phyloP scores from a whole-genome alignment of 2,329 filamentous ascomycete genomes.

The Aspergillus glaucus region DNA sequence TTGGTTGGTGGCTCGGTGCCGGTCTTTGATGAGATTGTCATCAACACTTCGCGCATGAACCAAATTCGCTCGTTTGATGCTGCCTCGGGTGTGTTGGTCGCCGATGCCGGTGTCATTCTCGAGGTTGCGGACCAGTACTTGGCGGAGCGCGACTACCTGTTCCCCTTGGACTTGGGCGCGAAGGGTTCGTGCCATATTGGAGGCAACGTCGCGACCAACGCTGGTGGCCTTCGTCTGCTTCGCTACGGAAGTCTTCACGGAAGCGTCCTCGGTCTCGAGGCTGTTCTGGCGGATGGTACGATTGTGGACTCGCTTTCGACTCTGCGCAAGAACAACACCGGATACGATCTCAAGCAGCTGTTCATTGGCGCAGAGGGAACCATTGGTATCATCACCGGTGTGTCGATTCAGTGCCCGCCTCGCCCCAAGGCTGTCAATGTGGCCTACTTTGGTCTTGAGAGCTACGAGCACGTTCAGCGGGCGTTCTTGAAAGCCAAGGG shows the following conservation, averaged over 20 bases:
- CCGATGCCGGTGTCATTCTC: conserved; percentile 84
- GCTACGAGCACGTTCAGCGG: conserved; percentile 78
- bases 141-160: conserved; percentile 76
- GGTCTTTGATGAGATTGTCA: conserved; percentile 95
- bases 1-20: conserved; percentile 92
- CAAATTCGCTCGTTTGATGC: conserved; percentile 86
- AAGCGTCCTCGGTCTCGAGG: conserved; percentile 85
- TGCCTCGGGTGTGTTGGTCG: conserved; percentile 82
- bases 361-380: conserved; percentile 96
- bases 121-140: conserved; percentile 84
- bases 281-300: conserved; percentile 86
- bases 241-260: conserved; percentile 94
- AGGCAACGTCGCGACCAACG: conserved; percentile 93
- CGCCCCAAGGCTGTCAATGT: conserved; percentile 86
- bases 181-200: conserved; percentile 97
- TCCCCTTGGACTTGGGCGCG: conserved; percentile 92
- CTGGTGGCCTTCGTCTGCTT: conserved; percentile 80
- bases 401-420: conserved; percentile 85
- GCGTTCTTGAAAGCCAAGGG: conserved; percentile 85
- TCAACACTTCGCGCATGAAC: conserved; percentile 88
- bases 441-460: conserved; percentile 85
- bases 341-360: conserved; percentile 93
- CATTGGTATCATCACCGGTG: conserved; percentile 84
- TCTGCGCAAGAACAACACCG: conserved; percentile 96
- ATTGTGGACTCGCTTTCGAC: conserved; percentile 82